These are phyloP conservation scores for Ogataea nonfermentans DNA, from an alignment of 805 yeast genomes.

Conservation along the genomic window DNA sequence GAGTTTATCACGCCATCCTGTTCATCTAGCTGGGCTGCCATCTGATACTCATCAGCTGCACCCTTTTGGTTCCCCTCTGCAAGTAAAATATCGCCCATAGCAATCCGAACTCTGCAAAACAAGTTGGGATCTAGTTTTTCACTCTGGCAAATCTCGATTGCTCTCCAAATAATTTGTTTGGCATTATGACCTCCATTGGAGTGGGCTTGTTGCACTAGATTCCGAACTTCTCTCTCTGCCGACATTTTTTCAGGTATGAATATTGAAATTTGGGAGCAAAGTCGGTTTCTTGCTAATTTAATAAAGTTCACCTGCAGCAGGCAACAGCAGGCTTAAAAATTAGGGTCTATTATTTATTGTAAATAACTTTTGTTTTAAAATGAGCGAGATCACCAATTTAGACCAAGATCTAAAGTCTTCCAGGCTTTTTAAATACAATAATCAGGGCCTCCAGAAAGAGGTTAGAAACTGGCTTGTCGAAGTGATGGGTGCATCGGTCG, in stretches of 20 bases:
- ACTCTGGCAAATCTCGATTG: slow-evolving; percentile 21
- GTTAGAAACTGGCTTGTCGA: slow-evolving; percentile 53
- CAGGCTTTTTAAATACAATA: slow-evolving; percentile 51
- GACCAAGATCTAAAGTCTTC: slow-evolving; percentile 59
- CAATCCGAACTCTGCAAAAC: slow-evolving; percentile 26
- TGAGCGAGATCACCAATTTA: slow-evolving; percentile 42
- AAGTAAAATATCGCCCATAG: slow-evolving; percentile 29
- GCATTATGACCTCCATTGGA: slow-evolving; percentile 18
- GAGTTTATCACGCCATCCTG: slow-evolving; percentile 31
- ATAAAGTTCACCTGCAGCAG: slow-evolving; percentile 7
- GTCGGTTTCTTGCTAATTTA: background rate
- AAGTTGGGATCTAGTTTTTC: slow-evolving; percentile 29
- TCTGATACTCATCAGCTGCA: slow-evolving; percentile 30
- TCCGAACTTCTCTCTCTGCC: slow-evolving; percentile 22
- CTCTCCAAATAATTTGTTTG: slow-evolving; percentile 17
- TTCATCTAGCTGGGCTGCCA: slow-evolving; percentile 34
- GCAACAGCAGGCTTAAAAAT: slow-evolving; percentile 4
- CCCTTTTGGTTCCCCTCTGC: slow-evolving; percentile 23
- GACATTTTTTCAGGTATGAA: too few relatives aligned
- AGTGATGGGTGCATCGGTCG: slow-evolving; percentile 29
- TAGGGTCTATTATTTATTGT: background rate
- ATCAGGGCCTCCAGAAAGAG: slow-evolving; percentile 30
- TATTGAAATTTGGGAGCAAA: too few relatives aligned
- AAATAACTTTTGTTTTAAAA: background rate
- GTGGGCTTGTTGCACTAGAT: slow-evolving; percentile 21